These are phyloP conservation scores for Daldinia childiae DNA, from an alignment of 495 filamentous ascomycete species.

Conservation along the genomic window DNA sequence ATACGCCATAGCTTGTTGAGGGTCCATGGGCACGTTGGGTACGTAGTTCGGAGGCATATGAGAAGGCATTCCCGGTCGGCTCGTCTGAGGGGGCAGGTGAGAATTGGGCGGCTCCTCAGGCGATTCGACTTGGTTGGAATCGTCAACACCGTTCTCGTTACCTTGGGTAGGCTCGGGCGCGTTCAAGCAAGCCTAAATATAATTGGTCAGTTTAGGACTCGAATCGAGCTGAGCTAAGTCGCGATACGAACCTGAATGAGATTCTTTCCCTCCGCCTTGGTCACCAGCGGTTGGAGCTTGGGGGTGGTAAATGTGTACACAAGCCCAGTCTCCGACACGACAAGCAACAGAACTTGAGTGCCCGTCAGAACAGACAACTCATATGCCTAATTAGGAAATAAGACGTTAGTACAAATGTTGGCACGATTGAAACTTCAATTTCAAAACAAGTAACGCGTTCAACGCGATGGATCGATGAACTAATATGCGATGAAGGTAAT, in stretches of 20 bases:
- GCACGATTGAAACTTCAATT: slow-evolving; percentile 17
- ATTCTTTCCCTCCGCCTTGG: slow-evolving; percentile 99
- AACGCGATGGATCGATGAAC: slow-evolving; percentile 34
- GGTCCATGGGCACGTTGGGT: slow-evolving; percentile 63
- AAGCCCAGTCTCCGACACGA: slow-evolving; percentile 97
- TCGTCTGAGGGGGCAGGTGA: slow-evolving; percentile 65
- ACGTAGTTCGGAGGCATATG: slow-evolving; percentile 62
- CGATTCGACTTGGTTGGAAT: slow-evolving; percentile 67
- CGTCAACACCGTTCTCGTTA: slow-evolving; percentile 91
- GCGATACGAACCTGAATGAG: slow-evolving; percentile 85
- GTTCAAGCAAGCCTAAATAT: slow-evolving; percentile 88
- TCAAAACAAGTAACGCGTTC: slow-evolving; percentile 39
- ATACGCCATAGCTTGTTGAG: slow-evolving; percentile 68
- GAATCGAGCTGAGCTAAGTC: slow-evolving; percentile 5
- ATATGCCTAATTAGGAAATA: slow-evolving; percentile 74
- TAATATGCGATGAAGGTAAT: slow-evolving; percentile 14
- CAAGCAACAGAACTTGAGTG: slow-evolving; percentile 95
- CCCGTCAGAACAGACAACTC: slow-evolving; percentile 97
- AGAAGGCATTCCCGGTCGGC: slow-evolving; percentile 60
- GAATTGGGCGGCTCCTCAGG: slow-evolving; percentile 69
- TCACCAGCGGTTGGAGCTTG: slow-evolving; percentile 98
- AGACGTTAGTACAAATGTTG: slow-evolving; percentile 27
- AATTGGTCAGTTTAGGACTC: slow-evolving; percentile 14
- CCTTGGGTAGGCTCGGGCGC: slow-evolving; percentile 91
- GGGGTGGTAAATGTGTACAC: slow-evolving; percentile 99